Base-by-base conservation (phyloP, 768 basidiomycete genomes). In the Lactarius vividus region DNA sequence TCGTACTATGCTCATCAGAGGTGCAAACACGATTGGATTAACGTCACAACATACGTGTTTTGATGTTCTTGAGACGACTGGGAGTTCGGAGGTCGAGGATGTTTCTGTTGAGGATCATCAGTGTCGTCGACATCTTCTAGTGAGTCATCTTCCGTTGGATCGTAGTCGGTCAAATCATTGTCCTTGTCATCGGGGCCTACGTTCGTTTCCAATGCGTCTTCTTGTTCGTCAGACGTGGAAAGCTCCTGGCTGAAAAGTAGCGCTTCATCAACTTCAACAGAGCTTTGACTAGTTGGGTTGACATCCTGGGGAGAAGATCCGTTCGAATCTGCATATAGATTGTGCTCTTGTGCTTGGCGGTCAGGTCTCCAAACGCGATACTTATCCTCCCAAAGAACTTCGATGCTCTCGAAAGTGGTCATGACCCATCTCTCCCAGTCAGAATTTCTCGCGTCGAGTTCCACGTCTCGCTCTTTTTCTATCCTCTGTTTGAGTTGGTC, bases 381-480 rank as follows among this genome's bases (percentile, higher is more conserved):
- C 61, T 80, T 70, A 40, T 82, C 76, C 54, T 90, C 87, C 94
- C 94, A 97, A 11, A 95, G 81, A 1, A 87, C 89, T 76, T 96
- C 91, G 29, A 91, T 80, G 70, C 94, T 96, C 77, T 97, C 89
- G 72, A 97, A 98, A 0, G 90, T 85, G 8, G 94, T 90, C 87
- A 92, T 89, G 33, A 92, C 85, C 82, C 84, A 88, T 67, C 79
- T 78, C 71, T 89, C 87, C 92, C 92, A 94, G 20, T 76, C 73
- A 59, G 74, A 73, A 33, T 68, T 70, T 33, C 65, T 73, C 44
- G 62, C 67, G 28, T 74, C 69, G 4, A 73, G 64, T 61, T 73
- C 65, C 26, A 72, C 63, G 56, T 75, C 72, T 52, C 72, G 77
- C 76, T 81, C 84, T 64, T 74, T 70, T 73, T 84, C 80, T 62